A percentile compares a stretch with the other conserved stretches of the same genome.
Evolutionary conservation across 805 yeast genomes (phyloP).

Genomic region (Myxozyma lipomycoides): DNA sequence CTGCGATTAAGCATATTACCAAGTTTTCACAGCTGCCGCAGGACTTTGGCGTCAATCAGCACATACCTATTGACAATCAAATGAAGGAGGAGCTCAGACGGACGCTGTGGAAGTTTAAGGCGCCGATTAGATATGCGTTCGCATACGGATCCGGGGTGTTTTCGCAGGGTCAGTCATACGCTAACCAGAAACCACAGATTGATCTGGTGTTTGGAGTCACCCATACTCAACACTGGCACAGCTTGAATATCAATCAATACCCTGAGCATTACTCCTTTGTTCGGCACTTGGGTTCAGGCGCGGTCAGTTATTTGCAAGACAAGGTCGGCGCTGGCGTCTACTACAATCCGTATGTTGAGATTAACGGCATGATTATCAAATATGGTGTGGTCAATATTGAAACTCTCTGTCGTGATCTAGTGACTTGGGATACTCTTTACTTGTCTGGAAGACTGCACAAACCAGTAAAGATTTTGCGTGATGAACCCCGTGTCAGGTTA

Average conservation of each 20-base stretch:
- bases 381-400: constrained; percentile 79
- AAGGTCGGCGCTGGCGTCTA: constrained; percentile 80
- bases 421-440: constrained; percentile 82
- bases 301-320: constrained; percentile 56
- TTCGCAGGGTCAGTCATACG: constrained; percentile 51
- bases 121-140: constrained; percentile 74
- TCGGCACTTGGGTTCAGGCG: constrained; percentile 54
- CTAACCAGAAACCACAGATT: constrained; percentile 57
- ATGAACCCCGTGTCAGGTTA: constrained; percentile 58
- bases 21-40: constrained; percentile 48
- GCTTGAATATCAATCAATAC: constrained; percentile 58
- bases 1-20: constrained; percentile 17
- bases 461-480: constrained; percentile 75
- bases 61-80: constrained; percentile 45
- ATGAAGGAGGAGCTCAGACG: constrained; percentile 46
- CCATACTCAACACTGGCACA: constrained; percentile 72
- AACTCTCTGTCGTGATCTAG: constrained; percentile 60
- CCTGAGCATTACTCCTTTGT: constrained; percentile 76
- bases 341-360: constrained; percentile 81
- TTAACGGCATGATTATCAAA: constrained; percentile 61
- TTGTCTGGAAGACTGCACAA: constrained; percentile 91
- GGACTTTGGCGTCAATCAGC: constrained; percentile 58
- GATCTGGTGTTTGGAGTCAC: constrained; percentile 83
- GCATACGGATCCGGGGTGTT: constrained; percentile 97
- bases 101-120: constrained; percentile 55